Percentiles rank a stretch among this genome's conserved stretches.
phyloP scores from a whole-genome alignment of 192 early-diverging fungal genomes.

The Backusella australiensis region DNA sequence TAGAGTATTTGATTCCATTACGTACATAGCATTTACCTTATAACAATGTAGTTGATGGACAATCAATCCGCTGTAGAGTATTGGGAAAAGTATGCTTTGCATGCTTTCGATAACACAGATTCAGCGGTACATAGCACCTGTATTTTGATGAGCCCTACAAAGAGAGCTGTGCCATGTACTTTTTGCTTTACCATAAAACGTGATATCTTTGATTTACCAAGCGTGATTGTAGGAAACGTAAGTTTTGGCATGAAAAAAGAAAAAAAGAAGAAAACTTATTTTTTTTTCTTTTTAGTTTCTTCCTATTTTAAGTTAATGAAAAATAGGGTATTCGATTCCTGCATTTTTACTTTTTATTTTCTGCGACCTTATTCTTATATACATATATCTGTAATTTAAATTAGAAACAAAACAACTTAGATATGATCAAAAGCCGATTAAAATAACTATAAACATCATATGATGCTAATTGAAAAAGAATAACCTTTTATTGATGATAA shows the following conservation, averaged over 20 bases:
- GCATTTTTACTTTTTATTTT: not conserved
- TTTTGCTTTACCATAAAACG: conserved; percentile 97
- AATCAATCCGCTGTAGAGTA: conserved; percentile 89
- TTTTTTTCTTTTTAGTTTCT: conserved; percentile 19
- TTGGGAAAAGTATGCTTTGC: conserved; percentile 91
- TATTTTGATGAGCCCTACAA: conserved; percentile 71
- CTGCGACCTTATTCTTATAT: not conserved
- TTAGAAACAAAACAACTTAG: conserved; percentile 4
- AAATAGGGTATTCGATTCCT: not conserved
- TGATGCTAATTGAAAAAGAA: not conserved
- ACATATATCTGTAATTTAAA: not conserved
- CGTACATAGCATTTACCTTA: not conserved
- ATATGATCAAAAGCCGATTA: not conserved
- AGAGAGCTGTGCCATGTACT: conserved; percentile 75
- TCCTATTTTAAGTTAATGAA: conserved; percentile 24
- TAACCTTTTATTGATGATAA: not conserved
- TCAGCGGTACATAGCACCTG: conserved; percentile 86
- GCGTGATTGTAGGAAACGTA: conserved; percentile 78
- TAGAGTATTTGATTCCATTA: not conserved
- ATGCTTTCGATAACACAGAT: conserved; percentile 94
- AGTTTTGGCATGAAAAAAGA: not conserved
- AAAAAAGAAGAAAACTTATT: not conserved
- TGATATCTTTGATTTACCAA: conserved; percentile 94
- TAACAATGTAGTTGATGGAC: conserved; percentile 78
- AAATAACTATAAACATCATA: not conserved